phyloP scores from a whole-genome alignment of 495 filamentous ascomycete species.

The Aspergillus campestris region DNA sequence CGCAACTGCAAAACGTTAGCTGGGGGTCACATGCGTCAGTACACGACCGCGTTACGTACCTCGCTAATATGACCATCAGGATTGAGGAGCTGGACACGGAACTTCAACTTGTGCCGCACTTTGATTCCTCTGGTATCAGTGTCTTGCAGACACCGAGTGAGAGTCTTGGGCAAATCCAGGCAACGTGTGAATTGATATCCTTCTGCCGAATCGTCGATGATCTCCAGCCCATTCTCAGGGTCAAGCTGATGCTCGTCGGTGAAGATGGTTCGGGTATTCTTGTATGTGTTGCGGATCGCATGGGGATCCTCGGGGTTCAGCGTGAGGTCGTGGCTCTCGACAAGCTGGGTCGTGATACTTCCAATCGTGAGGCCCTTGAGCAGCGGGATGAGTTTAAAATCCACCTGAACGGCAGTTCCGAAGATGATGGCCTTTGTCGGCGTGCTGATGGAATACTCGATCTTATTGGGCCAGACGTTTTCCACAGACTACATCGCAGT shows the following conservation, averaged over 20 bases:
- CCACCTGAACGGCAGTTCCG: constrained; percentile 69
- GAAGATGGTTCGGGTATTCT: constrained; percentile 52
- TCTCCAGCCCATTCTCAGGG: constrained; percentile 52
- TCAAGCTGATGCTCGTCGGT: constrained; percentile 54
- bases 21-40: not conserved
- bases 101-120: constrained; percentile 75
- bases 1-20: constrained; percentile 49
- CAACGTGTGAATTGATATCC: constrained; percentile 63
- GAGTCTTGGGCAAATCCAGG: constrained; percentile 65
- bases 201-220: constrained; percentile 68
- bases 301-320: constrained; percentile 43
- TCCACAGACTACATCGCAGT: constrained; percentile 53
- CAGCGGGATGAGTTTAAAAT: constrained; percentile 74
- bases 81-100: constrained; percentile 81
- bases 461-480: constrained; percentile 91
- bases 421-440: constrained; percentile 89
- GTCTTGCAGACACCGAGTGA: constrained; percentile 77
- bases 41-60: constrained; percentile 31
- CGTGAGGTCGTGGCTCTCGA: constrained; percentile 68
- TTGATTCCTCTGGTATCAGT: constrained; percentile 77
- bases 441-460: constrained; percentile 82
- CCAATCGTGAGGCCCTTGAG: constrained; percentile 81
- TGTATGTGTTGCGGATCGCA: constrained; percentile 46
- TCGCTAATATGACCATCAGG: constrained; percentile 91
- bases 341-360: constrained; percentile 60